Evolutionary conservation across 441 rosid species (phyloP).

Genomic region (Mallotus repandus): DNA sequence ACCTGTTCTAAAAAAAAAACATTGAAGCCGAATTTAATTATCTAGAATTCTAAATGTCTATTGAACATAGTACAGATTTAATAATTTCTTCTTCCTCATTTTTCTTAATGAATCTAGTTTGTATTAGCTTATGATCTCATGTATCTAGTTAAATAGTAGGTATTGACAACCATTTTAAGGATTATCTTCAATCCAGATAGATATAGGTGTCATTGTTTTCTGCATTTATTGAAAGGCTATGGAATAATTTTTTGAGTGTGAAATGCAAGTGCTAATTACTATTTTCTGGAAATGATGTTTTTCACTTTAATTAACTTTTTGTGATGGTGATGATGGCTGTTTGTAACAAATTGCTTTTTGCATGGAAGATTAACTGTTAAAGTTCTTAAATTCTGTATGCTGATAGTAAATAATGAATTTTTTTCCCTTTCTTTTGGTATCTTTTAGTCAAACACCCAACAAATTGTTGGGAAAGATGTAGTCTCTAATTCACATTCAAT

Average conservation of each 20-base stretch:
- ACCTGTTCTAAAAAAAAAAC: background rate
- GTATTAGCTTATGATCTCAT: background rate
- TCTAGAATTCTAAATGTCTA: background rate
- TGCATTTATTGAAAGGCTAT: background rate
- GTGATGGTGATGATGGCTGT: too few species aligned
- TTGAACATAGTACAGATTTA: background rate
- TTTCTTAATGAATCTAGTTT: background rate
- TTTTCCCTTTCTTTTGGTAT: too few species aligned
- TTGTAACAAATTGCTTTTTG: too few species aligned
- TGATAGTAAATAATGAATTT: too few species aligned
- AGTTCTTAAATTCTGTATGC: too few species aligned
- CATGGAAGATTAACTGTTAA: too few species aligned
- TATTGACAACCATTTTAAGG: background rate
- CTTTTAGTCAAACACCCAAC: background rate
- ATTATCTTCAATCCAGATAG: background rate
- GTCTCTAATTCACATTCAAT: background rate
- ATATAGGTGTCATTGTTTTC: background rate
- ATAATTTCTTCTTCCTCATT: background rate
- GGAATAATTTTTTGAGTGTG: background rate
- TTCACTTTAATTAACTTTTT: too few species aligned
- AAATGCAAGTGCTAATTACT: background rate
- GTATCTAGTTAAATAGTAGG: background rate
- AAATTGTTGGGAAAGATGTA: background rate
- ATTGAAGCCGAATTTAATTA: background rate
- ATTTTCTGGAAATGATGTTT: slow-evolving; percentile 4